These are phyloP conservation scores for Arabidopsis hybrid DNA, from an alignment of 441 rosid species.

Conservation along the genomic window DNA sequence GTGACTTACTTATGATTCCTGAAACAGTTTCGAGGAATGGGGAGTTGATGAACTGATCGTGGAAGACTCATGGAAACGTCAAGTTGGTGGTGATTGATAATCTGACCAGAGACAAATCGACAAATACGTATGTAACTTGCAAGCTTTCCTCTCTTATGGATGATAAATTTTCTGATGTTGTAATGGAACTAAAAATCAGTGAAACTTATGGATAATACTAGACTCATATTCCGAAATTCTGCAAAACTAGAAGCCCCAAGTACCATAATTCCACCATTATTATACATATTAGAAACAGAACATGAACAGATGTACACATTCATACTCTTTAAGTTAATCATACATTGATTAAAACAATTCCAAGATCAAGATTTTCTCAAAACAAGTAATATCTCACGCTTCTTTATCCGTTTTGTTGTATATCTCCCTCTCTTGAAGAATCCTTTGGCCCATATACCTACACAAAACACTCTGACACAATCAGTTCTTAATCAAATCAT, in stretches of 20 bases:
- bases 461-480: constrained; percentile 7
- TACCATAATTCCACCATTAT: background rate
- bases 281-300: constrained; percentile 40
- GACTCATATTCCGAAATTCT: background rate
- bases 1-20: background rate
- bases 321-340: constrained; percentile 32
- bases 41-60: constrained; percentile 91
- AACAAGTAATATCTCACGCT: constrained; percentile 28
- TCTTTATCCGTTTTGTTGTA: constrained; percentile 13
- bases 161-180: background rate
- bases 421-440: constrained; percentile 47
- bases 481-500: background rate
- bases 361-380: constrained; percentile 11
- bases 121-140: background rate
- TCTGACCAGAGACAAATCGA: background rate
- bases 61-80: constrained; percentile 96
- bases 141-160: background rate
- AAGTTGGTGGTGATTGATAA: constrained; percentile 78
- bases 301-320: constrained; percentile 33
- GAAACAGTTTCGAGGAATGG: constrained; percentile 84
- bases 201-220: background rate
- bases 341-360: constrained; percentile 32
- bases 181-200: background rate
- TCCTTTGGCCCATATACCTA: constrained; percentile 70
- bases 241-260: background rate